These are phyloP conservation scores for Isabelozyma heimii DNA, from an alignment of 805 yeast genomes.

Conservation along the genomic window DNA sequence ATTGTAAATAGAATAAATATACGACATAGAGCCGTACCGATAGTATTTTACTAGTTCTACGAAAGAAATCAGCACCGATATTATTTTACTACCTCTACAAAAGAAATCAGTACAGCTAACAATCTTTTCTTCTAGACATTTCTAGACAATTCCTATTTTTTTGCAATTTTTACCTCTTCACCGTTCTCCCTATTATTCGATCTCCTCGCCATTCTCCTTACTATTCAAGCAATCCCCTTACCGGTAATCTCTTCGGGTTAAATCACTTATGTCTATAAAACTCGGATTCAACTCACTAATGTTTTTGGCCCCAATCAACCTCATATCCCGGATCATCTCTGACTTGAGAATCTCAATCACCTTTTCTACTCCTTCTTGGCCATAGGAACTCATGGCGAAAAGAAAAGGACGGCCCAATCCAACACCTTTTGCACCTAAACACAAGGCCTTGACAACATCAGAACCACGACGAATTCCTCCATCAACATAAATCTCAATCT, in stretches of 20 bases:
- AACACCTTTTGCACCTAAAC: slow-evolving; percentile 65
- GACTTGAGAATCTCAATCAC: slow-evolving; percentile 60
- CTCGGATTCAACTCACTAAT: slow-evolving; percentile 44
- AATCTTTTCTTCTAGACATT: too few species aligned
- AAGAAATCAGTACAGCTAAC: too few species aligned
- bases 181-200: too few species aligned
- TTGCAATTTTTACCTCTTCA: too few species aligned
- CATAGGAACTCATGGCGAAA: slow-evolving; percentile 60
- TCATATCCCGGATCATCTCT: slow-evolving; percentile 74
- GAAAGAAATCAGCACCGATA: too few species aligned
- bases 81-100: too few species aligned
- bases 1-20: background rate
- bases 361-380: slow-evolving; percentile 58
- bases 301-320: slow-evolving; percentile 66
- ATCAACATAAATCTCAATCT: slow-evolving; percentile 52
- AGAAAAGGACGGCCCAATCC: slow-evolving; percentile 65
- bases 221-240: background rate
- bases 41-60: too few species aligned
- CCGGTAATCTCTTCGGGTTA: background rate
- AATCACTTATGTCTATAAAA: slow-evolving; percentile 23
- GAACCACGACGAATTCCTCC: slow-evolving; percentile 69
- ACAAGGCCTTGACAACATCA: slow-evolving; percentile 59
- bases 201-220: too few species aligned
- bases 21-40: too few species aligned
- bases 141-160: too few species aligned